These are phyloP conservation scores for Diaporthe citrichinensis DNA, from an alignment of 2,329 filamentous ascomycete species.

Conservation along the genomic window DNA sequence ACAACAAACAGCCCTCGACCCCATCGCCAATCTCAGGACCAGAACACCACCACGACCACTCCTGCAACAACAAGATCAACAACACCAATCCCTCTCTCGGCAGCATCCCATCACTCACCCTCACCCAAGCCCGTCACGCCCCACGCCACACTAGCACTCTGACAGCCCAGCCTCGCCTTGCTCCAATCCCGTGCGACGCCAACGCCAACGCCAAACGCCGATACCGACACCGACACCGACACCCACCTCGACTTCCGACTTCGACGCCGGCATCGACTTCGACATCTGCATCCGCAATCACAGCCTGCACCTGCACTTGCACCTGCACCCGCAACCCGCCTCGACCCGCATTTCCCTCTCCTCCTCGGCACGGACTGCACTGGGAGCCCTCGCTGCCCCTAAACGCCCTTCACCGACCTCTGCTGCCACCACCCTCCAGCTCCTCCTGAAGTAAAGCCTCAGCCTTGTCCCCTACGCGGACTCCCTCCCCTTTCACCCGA, in stretches of 20 bases:
- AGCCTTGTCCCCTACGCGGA: neutral
- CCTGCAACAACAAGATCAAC: conserved; percentile 36
- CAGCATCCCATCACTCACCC: neutral
- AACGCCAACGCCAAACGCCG: neutral
- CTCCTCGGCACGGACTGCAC: neutral
- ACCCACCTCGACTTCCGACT: neutral
- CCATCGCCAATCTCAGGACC: conserved; percentile 26
- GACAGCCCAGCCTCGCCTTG: neutral
- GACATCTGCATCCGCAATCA: conserved; percentile 12
- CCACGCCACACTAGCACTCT: neutral
- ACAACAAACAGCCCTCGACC: conserved; percentile 31
- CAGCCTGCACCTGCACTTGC: neutral
- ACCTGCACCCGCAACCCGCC: no score
- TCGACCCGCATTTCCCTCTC: conserved; percentile 9
- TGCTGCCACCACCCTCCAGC: neutral
- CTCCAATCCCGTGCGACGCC: neutral
- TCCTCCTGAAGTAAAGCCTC: conserved; percentile 4
- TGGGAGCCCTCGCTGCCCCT: neutral
- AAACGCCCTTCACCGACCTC: conserved; percentile 23
- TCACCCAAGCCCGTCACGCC: neutral
- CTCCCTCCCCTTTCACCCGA: conserved; percentile 19
- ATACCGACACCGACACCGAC: neutral
- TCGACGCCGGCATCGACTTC: neutral
- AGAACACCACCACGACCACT: conserved; percentile 30
- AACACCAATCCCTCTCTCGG: conserved; percentile 30